A percentile compares a stretch with the other conserved stretches of the same genome.
phyloP scores from a whole-genome alignment of 2,329 filamentous ascomycete species.

The Penicillium sp. region DNA sequence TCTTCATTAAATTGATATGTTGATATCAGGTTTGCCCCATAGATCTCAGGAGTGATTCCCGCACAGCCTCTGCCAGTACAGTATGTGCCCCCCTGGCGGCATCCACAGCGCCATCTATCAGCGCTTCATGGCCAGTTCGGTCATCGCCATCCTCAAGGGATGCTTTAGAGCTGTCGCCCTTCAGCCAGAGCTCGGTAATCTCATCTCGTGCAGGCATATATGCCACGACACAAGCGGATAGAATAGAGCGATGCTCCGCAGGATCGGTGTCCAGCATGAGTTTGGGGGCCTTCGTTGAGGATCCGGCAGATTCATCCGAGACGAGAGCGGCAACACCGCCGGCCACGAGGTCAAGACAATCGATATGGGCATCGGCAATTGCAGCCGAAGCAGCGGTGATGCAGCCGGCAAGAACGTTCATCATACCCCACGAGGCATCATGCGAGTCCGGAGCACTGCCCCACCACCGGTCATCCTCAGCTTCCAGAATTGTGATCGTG shows the following conservation, averaged over 20 bases:
- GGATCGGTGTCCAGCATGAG: slow-evolving; percentile 77
- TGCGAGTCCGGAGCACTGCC: slow-evolving; percentile 53
- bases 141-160: slow-evolving; percentile 36
- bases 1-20: slow-evolving; percentile 21
- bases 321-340: slow-evolving; percentile 88
- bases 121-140: slow-evolving; percentile 49
- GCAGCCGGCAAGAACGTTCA: slow-evolving; percentile 88
- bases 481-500: slow-evolving; percentile 88
- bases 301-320: slow-evolving; percentile 32
- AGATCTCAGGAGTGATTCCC: slow-evolving; percentile 55
- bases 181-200: slow-evolving; percentile 92
- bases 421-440: slow-evolving; percentile 77
- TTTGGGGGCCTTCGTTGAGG: slow-evolving; percentile 28
- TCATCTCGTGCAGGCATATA: slow-evolving; percentile 87
- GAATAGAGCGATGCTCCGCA: slow-evolving; percentile 73
- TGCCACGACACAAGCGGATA: slow-evolving; percentile 85
- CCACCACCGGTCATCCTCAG: slow-evolving; percentile 78
- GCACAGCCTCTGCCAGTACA: slow-evolving; percentile 63
- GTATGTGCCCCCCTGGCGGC: slow-evolving; percentile 61
- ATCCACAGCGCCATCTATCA: slow-evolving; percentile 66
- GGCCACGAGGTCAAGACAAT: slow-evolving; percentile 86
- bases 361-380: slow-evolving; percentile 90
- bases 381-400: slow-evolving; percentile 93
- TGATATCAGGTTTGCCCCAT: slow-evolving; percentile 25
- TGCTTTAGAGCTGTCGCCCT: slow-evolving; percentile 61